Conservation (phyloP, 129 eudicot species). For the Tagetes erecta region DNA sequence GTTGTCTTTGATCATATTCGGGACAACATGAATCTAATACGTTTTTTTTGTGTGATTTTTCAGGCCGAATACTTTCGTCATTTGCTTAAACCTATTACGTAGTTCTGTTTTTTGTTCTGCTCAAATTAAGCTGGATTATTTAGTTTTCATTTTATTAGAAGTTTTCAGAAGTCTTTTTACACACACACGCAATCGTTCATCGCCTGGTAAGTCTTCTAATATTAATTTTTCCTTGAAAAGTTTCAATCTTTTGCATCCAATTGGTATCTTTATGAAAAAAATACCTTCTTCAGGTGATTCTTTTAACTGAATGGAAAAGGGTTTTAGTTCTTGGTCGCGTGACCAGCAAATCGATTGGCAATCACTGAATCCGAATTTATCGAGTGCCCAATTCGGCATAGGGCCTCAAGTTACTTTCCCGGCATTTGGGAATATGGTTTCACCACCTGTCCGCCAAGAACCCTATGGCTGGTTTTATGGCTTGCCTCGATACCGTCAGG, state of each 20-base stretch:
- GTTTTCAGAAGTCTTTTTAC: constrained; percentile 39
- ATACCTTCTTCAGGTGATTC: constrained; percentile 46
- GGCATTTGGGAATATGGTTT: constrained; percentile 35
- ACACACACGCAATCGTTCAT: constrained; percentile 17
- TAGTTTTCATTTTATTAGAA: constrained; percentile 46
- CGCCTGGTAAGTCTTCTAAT: constrained; percentile 37
- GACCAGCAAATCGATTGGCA: constrained; percentile 37
- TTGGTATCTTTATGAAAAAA: constrained; percentile 7
- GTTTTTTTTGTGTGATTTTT: constrained; percentile 26
- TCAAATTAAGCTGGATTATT: constrained; percentile 59
- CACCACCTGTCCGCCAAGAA: constrained; percentile 31
- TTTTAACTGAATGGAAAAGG: constrained; percentile 63
- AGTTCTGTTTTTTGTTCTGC: constrained; percentile 41
- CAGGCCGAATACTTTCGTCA: constrained; percentile 98
- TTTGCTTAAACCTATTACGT: constrained; percentile 93
- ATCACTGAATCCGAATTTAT: constrained; percentile 28
- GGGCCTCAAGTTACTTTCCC: constrained; percentile 41
- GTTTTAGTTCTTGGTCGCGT: constrained; percentile 51
- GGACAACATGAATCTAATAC: constrained; percentile 26
- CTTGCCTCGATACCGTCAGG: constrained; percentile 30
- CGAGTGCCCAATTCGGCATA: constrained; percentile 35
- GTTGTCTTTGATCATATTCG: constrained; percentile 24
- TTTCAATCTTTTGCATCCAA: background rate
- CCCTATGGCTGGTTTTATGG: constrained; percentile 50
- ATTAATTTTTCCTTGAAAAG: background rate